phyloP scores from a whole-genome alignment of 257 asterid species.

The Solanum chiquidenum region DNA sequence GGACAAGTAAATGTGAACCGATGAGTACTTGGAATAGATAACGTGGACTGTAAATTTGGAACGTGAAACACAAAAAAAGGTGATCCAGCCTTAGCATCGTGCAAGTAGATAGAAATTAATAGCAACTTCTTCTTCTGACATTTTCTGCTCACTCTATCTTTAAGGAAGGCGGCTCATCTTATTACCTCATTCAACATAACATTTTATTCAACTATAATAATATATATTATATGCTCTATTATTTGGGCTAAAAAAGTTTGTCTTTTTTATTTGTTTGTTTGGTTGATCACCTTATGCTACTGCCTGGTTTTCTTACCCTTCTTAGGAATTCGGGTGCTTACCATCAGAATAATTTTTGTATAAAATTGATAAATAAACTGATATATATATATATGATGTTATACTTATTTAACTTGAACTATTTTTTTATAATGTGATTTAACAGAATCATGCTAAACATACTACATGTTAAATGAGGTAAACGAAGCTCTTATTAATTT shows the following conservation, averaged over 20 bases:
- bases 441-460: background rate
- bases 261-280: background rate
- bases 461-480: background rate
- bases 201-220: background rate
- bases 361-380: no score
- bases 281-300: background rate
- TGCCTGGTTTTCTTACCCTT: background rate
- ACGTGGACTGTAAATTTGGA: background rate
- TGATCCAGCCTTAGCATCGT: background rate
- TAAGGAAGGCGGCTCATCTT: background rate
- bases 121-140: background rate
- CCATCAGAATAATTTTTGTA: no score
- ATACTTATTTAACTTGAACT: no score
- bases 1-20: no score
- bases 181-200: background rate
- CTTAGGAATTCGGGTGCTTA: fast-evolving
- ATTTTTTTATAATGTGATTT: no score
- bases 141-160: background rate
- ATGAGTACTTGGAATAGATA: background rate
- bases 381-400: no score
- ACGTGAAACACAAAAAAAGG: background rate
- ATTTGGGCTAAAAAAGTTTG: no score
- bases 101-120: background rate
- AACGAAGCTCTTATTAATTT: background rate
- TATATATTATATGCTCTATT: background rate